Base-by-base conservation (phyloP, 345 rosid genomes). In the Triadica sebifera region DNA sequence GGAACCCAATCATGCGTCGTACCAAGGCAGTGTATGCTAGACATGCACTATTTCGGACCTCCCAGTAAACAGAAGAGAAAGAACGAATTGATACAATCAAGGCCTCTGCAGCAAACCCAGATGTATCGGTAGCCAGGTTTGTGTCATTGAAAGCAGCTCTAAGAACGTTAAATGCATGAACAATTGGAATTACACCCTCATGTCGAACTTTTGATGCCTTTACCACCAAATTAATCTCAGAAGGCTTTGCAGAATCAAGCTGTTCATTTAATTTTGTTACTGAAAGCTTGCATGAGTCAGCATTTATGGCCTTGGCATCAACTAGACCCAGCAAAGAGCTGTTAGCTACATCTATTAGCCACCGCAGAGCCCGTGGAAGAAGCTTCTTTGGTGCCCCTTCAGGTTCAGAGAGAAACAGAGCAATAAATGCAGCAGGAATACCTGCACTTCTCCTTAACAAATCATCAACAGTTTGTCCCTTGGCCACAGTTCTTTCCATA, bases 361-460 rank as follows among this genome's bases (percentile, higher is more conserved):
- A 92, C 72, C 89, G 77, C 50, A 94, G 83, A 65, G 97, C 98
- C 67, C 67, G 84, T 17, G 94, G 93, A 60, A 94, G 97, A 76
- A 94, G 95, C 87, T 87, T 94, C 90, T 94, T 94, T 41, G 97
- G 98, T 24, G 93, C 83, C 73, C 95, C 97, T 80, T 88, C 95
- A 39, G 97, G 98, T 78, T 94, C 98, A 66, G 98, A 84, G 25
- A 94, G 97, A 80, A 94, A 94, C 65, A 94, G 79, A 76, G 98
- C 97, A 80, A 82, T 89, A 76, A 91, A 94, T 65, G 97, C 97
- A 57, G 98, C 98, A 19, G 98, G 98, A 80, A 94, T 94, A 67
- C 98, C 98, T 12, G 98, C 98, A 85, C 98, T 94, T 89, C 98
- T 92, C 80, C 97, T 85, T 79, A 94, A 83, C 80, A 94, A 75